Base-by-base conservation (phyloP, 768 basidiomycete genomes). In the Macrocybe gigantea region DNA sequence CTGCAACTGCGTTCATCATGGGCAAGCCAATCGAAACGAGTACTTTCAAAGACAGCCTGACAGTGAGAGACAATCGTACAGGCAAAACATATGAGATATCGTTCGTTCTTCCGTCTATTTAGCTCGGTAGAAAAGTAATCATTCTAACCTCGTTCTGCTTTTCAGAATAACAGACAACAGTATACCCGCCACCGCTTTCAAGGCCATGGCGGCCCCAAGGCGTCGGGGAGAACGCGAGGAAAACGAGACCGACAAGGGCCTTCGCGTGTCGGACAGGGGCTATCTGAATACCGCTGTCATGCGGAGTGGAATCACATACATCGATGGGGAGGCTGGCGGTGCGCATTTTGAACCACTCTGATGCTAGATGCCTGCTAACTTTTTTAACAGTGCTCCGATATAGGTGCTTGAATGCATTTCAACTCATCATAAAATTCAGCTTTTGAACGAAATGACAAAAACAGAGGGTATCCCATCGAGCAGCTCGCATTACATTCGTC, bases 391-490 rank as follows among this genome's bases (percentile, higher is more conserved):
- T 30, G 43, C 64, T 90, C 50, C 82, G 88, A 40, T 91, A 90
- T 66, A 79, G 87, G 87, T 85, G 50, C 34, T 53, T 52, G 9
- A 9, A 31, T 33, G 1, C 15, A 30, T 47, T 49, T 12, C 32
- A 10, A n/a, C 6, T 12, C 5, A 15, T 8, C 11, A 37, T 42
- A 44, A n/a, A n/a, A 15, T 4, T 33, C 49, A 22, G 22, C 22
- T 22, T 22, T 22, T 22, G 22, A 22, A 22, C 22, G 22, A 22
- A 4, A 22, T 22, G 22, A 22, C 22, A 22, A 22, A 22, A 22
- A 22, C 55, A 87, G 91, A 67, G 93, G 93, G 14, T 93, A 93
- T 61, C 92, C 93, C 11, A 94, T 95, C 54, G 93, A 95, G 59
- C 87, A 93, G 59, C 82, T 95, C 32, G 91, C 92, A 0, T 69